phyloP scores from a whole-genome alignment of 768 basidiomycete genomes.

The Hirschioporus abietinus region DNA sequence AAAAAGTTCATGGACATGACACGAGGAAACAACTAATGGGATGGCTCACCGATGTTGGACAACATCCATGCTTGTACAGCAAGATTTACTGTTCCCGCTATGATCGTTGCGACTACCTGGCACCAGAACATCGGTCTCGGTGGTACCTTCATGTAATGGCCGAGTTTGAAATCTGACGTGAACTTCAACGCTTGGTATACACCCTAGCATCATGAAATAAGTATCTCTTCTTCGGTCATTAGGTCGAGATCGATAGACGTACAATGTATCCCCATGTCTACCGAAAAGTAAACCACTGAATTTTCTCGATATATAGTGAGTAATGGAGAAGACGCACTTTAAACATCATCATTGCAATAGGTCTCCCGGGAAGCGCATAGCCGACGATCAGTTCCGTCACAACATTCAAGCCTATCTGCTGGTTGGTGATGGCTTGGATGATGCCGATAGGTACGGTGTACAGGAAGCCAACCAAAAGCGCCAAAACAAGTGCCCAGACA shows the following conservation, averaged over 20 bases:
- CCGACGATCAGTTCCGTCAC: slow-evolving; percentile 80
- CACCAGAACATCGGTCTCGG: slow-evolving; percentile 68
- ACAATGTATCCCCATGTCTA: slow-evolving; percentile 4
- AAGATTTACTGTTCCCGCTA: slow-evolving; percentile 70
- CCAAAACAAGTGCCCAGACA: slow-evolving; percentile 67
- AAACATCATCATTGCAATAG: slow-evolving; percentile 83
- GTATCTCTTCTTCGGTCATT: slow-evolving; percentile 19
- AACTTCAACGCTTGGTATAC: slow-evolving; percentile 53
- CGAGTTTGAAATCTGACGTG: slow-evolving; percentile 74
- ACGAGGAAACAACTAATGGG: neutral
- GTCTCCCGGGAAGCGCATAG: slow-evolving; percentile 71
- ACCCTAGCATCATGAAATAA: slow-evolving; percentile 13
- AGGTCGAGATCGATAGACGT: neutral
- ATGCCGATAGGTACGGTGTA: slow-evolving; percentile 52
- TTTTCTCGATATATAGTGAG: neutral
- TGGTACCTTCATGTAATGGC: slow-evolving; percentile 70
- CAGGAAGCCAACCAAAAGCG: slow-evolving; percentile 52
- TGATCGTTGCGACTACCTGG: slow-evolving; percentile 50
- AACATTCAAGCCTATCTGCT: slow-evolving; percentile 71
- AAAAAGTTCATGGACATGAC: neutral
- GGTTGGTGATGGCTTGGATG: slow-evolving; percentile 72
- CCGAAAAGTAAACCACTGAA: neutral
- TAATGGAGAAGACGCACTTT: slow-evolving; percentile 34
- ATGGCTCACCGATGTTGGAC: slow-evolving; percentile 42
- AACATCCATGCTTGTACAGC: slow-evolving; percentile 78